Evolutionary conservation across 495 filamentous ascomycete species (phyloP).

Genomic region (Aspergillus mulundensis): DNA sequence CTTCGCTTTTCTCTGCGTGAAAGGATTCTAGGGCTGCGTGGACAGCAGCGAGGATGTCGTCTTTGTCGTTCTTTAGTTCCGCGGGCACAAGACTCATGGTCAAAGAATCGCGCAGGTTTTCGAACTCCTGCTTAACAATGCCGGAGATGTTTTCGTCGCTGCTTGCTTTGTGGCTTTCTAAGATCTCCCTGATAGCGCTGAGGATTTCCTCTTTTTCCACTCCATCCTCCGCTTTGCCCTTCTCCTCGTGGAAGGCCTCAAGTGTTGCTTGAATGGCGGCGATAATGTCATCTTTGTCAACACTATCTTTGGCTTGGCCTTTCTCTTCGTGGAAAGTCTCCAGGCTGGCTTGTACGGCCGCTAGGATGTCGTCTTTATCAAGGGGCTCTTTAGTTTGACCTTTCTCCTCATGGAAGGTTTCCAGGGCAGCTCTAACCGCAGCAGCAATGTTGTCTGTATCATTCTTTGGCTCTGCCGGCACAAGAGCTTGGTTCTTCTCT

Average conservation of each 20-base stretch:
- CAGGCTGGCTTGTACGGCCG: conserved; percentile 62
- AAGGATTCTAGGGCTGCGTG: conserved; percentile 65
- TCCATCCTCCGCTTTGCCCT: conserved; percentile 50
- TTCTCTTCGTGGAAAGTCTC: conserved; percentile 44
- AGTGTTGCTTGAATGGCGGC: conserved; percentile 67
- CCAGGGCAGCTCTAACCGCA: conserved; percentile 24
- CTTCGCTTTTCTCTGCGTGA: conserved; percentile 58
- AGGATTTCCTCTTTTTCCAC: conserved; percentile 31
- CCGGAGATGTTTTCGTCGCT: neutral
- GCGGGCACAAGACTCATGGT: neutral
- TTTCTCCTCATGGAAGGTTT: neutral
- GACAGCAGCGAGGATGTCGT: conserved; percentile 63
- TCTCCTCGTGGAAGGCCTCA: conserved; percentile 62
- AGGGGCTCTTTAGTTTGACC: neutral
- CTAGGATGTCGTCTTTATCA: conserved; percentile 55
- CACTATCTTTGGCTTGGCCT: neutral
- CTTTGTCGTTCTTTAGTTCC: conserved; percentile 22
- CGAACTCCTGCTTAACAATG: neutral
- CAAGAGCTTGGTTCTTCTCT: conserved; percentile 11
- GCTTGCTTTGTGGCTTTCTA: neutral
- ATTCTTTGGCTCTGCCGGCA: neutral
- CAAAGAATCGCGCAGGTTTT: neutral
- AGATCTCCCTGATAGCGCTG: neutral
- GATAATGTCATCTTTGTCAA: conserved; percentile 52
- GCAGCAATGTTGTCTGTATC: conserved; percentile 58